Percentiles rank a stretch among this genome's conserved stretches.
Evolutionary conservation across 768 basidiomycete genomes (phyloP).

Genomic region (Tubosaeta sp.): DNA sequence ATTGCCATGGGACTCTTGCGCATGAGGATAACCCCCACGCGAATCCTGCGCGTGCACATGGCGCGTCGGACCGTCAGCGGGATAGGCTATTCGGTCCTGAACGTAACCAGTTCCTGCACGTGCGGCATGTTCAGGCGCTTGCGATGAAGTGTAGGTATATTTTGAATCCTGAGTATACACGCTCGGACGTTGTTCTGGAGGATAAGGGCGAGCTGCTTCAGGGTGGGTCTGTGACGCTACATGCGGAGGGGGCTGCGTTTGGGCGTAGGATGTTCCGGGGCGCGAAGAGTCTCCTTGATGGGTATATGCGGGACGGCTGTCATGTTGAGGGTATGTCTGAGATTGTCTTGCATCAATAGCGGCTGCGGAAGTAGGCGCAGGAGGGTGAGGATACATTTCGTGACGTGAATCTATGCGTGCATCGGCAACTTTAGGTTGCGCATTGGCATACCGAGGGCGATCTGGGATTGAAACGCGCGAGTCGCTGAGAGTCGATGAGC

Average conservation of each 20-base stretch:
- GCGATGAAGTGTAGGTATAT: slow-evolving; percentile 19
- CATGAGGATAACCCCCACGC: slow-evolving; percentile 13
- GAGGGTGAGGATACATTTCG: slow-evolving; percentile 19
- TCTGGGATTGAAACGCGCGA: slow-evolving; percentile 20
- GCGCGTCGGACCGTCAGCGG: slow-evolving; percentile 13
- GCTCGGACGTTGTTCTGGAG: slow-evolving; percentile 15
- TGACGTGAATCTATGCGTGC: slow-evolving; percentile 25
- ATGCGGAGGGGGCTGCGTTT: slow-evolving; percentile 10
- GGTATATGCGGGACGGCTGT: slow-evolving; percentile 16
- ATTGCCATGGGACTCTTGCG: slow-evolving; percentile 16
- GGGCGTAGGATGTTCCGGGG: slow-evolving; percentile 19
- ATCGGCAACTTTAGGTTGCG: slow-evolving; percentile 19
- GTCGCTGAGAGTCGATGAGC: slow-evolving; percentile 16
- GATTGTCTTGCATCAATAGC: slow-evolving; percentile 19
- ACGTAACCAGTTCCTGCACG: slow-evolving; percentile 12
- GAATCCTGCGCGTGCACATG: slow-evolving; percentile 15
- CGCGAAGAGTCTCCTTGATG: slow-evolving; percentile 20
- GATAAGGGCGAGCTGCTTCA: slow-evolving; percentile 17
- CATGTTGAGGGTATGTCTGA: slow-evolving; percentile 21
- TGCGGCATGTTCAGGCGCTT: slow-evolving; percentile 12
- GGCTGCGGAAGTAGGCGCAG: slow-evolving; percentile 13
- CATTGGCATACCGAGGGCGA: slow-evolving; percentile 18
- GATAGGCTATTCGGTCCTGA: slow-evolving; percentile 18
- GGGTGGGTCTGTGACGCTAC: slow-evolving; percentile 10
- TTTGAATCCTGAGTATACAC: slow-evolving; percentile 25